Evolutionary conservation across 1,139 yeast genomes (phyloP).

Genomic region (Saccharomyces hybrid): DNA sequence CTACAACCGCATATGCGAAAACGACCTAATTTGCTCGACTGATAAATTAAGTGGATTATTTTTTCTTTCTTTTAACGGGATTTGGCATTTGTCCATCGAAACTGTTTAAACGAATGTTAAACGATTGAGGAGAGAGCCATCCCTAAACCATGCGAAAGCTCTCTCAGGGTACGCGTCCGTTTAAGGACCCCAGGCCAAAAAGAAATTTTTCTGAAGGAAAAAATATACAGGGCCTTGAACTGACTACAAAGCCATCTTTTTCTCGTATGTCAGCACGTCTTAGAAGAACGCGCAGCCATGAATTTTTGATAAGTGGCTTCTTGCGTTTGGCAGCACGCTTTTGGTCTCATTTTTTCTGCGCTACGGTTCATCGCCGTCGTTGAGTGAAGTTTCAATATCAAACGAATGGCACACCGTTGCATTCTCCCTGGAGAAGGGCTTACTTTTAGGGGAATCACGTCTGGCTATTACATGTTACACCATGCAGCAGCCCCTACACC

Average conservation of each 20-base stretch:
- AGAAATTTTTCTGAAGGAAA: background rate
- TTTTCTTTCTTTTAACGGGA: background rate
- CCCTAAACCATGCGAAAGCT: background rate
- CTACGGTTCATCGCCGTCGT: background rate
- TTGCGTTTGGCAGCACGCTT: background rate
- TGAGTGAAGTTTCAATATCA: constrained; percentile 1
- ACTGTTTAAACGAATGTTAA: background rate
- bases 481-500: constrained; percentile 5
- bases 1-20: no score
- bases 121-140: background rate
- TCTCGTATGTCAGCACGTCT: background rate
- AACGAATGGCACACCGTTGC: constrained; percentile 1
- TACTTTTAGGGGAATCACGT: constrained; percentile 4
- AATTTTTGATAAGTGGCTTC: background rate
- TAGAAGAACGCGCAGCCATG: background rate
- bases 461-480: constrained; percentile 1
- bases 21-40: no score
- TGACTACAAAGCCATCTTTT: constrained; percentile 1
- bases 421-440: background rate
- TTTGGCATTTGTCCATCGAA: background rate
- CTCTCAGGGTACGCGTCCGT: background rate
- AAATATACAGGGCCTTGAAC: background rate
- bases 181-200: background rate
- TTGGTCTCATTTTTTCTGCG: background rate
- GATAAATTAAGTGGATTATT: background rate